Conservation (phyloP, 306 rosid species). For the Corylus heterophylla region DNA sequence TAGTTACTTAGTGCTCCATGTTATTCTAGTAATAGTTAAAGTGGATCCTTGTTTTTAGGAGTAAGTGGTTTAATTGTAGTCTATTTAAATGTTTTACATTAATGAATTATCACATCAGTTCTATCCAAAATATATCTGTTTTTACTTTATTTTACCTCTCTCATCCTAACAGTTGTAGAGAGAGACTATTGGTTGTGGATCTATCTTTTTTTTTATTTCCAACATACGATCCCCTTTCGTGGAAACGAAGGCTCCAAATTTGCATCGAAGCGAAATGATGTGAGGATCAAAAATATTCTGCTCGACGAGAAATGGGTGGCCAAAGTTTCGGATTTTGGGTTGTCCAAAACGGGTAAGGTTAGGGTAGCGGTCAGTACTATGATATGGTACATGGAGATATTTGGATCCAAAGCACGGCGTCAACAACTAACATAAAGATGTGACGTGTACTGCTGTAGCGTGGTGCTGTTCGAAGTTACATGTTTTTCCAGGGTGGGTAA, state of each 20-base stretch:
- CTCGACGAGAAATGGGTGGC: conserved; percentile 46
- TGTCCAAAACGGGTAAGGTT: conserved; percentile 34
- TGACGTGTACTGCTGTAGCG: conserved; percentile 63
- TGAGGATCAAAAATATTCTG: conserved; percentile 56
- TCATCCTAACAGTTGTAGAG: no score
- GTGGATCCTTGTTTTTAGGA: no score
- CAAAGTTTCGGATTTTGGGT: conserved; percentile 57
- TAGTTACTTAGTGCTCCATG: no score
- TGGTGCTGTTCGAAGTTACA: conserved; percentile 47
- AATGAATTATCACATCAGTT: no score
- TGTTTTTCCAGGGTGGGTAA: no score
- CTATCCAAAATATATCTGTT: no score
- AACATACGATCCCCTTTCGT: conserved; percentile 31
- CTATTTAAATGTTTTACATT: no score
- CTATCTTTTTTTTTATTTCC: no score
- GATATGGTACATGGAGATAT: conserved; percentile 45
- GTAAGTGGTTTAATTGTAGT: no score
- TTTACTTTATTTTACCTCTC: no score
- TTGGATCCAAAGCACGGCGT: conserved; percentile 40
- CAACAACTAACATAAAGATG: conserved; percentile 43
- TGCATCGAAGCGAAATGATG: conserved; percentile 53
- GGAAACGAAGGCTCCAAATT: conserved; percentile 47
- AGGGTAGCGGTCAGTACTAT: conserved; percentile 35
- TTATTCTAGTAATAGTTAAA: no score
- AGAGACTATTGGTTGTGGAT: no score